phyloP scores from a whole-genome alignment of 192 early-diverging fungal genomes.

The Entophlyctis luteolus region DNA sequence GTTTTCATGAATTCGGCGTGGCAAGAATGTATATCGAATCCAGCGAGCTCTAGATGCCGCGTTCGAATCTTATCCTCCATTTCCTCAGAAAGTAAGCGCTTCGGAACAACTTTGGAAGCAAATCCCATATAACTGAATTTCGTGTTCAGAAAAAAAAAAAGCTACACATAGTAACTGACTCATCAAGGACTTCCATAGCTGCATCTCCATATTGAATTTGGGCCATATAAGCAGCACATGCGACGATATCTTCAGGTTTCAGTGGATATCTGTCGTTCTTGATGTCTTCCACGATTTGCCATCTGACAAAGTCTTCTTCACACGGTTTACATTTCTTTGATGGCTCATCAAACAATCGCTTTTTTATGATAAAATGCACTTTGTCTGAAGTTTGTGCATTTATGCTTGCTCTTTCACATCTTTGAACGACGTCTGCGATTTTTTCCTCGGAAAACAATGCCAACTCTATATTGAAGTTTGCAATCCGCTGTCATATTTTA shows the following conservation, averaged over 20 bases:
- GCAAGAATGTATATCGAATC: conserved; percentile 9
- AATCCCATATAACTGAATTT: conserved; percentile 29
- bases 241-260: conserved; percentile 30
- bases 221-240: conserved; percentile 24
- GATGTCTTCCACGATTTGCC: conserved; percentile 40
- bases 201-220: conserved; percentile 41
- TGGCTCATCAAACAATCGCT: conserved; percentile 37
- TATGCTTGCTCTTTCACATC: conserved; percentile 32
- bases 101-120: conserved; percentile 19
- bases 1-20: conserved; percentile 28
- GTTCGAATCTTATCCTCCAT: background rate
- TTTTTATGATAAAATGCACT: conserved; percentile 44
- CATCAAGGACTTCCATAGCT: conserved; percentile 13
- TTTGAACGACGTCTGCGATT: conserved; percentile 39
- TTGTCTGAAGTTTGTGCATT: conserved; percentile 9
- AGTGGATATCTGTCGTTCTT: conserved; percentile 32
- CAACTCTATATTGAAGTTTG: conserved; percentile 15
- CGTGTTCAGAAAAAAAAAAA: background rate
- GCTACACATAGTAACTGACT: conserved; percentile 6
- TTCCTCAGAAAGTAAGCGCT: conserved; percentile 12
- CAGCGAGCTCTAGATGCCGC: conserved; percentile 18
- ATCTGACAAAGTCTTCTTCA: conserved; percentile 36
- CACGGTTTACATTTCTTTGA: background rate
- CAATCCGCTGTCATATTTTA: background rate
- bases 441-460: conserved; percentile 38